Conservation (phyloP, 805 yeast genomes). For the Scheffersomyces spartinae region DNA sequence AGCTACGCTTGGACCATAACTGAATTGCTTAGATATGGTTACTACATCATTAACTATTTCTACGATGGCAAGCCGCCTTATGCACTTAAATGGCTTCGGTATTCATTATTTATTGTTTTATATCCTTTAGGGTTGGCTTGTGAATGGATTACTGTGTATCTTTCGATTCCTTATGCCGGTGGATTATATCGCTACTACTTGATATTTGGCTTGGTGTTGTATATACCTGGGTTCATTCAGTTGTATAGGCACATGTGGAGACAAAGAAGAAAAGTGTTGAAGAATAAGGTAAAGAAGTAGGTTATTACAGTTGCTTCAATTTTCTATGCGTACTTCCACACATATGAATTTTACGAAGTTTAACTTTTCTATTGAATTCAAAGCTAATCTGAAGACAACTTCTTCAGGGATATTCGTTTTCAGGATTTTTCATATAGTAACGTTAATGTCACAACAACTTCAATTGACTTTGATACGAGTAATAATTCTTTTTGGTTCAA, state of each 20-base stretch:
- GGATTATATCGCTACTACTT: constrained; percentile 11
- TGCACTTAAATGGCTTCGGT: constrained; percentile 15
- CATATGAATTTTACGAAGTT: no score
- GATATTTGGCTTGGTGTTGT: constrained; percentile 11
- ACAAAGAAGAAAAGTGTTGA: constrained; percentile 15
- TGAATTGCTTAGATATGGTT: constrained; percentile 18
- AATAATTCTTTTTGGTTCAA: no score
- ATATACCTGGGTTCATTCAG: constrained; percentile 18
- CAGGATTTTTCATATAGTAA: no score
- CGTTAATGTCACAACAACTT: no score
- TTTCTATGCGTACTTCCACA: no score
- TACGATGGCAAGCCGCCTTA: constrained; percentile 5
- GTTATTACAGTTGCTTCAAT: no score
- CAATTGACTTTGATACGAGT: no score
- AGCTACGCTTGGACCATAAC: constrained; percentile 17
- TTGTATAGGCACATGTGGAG: constrained; percentile 19
- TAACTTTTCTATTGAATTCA: no score
- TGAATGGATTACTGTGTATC: constrained; percentile 16
- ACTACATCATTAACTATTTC: constrained; percentile 11
- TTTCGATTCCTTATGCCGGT: constrained; percentile 8
- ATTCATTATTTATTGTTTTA: constrained; percentile 15
- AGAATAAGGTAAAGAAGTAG: no score
- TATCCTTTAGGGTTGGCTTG: constrained; percentile 19
- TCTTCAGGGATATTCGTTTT: no score
- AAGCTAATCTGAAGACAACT: no score